phyloP scores from a whole-genome alignment of 148 eudicot genomes.

The Simmondsia chinensis region DNA sequence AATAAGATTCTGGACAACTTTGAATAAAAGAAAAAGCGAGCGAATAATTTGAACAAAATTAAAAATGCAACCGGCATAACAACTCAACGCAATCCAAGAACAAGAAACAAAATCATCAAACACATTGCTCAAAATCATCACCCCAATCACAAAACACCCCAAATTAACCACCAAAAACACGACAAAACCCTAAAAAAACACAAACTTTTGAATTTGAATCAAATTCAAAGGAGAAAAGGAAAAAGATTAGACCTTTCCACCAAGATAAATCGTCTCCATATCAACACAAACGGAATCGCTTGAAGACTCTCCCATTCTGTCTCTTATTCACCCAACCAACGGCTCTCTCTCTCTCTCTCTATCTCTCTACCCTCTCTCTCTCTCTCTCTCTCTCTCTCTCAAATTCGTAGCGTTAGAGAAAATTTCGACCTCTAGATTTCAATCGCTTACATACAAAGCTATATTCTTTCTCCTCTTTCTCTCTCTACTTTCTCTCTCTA shows the following conservation, averaged over 20 bases:
- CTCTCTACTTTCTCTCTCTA: conserved; percentile 10
- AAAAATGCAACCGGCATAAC: background rate
- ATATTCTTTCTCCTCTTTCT: conserved; percentile 15
- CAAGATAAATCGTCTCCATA: conserved; percentile 79
- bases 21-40: background rate
- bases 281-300: conserved; percentile 68
- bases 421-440: conserved; percentile 4
- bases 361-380: conserved; percentile 8
- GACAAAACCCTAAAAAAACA: background rate
- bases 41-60: background rate
- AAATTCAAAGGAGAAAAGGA: background rate
- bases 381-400: conserved; percentile 5
- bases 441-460: conserved; percentile 28
- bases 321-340: conserved; percentile 13
- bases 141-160: background rate
- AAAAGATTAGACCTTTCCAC: conserved; percentile 61
- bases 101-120: conserved; percentile 6
- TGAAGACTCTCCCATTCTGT: conserved; percentile 50
- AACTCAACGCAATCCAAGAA: background rate
- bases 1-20: too few species aligned
- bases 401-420: background rate
- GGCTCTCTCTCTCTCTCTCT: conserved; percentile 15
- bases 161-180: background rate
- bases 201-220: background rate
- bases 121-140: background rate